Evolutionary conservation across 129 eudicot species (phyloP), one percentile per base, ranked within the genome.

Genomic region (Centaurea solstitialis): DNA sequence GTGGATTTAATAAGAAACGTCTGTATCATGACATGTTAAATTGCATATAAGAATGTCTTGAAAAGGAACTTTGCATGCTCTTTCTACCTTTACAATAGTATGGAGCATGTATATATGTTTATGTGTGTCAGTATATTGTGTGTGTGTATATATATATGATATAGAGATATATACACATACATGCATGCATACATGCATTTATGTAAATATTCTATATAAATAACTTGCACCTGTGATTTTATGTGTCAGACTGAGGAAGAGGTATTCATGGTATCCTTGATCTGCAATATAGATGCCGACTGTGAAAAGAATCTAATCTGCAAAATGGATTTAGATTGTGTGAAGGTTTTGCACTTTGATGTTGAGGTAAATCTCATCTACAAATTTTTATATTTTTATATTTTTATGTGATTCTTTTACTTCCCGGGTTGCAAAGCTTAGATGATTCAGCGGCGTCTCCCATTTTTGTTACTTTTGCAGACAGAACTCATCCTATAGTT

Each of bases 281-380:
- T 95, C 67, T 92, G 99, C 92, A 91, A 91, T 68, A 80, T 93
- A 84, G 97, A 91, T 75, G 86, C 77, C 23, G 94, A 95, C 84
- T 86, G 93, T 82, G 90, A 92, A 83, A 93, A 89, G 87, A 97
- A 89, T 84, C 83, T 95, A 69, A 83, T 92, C 33, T 95, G 99
- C 91, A 95, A 92, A 87, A 85, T 93, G 97, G 99, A 95, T 80
- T 72, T 87, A 73, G 98, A 95, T 64, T 95, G 97, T 78, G 87
- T 95, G 76, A 95, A 92, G 87, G 86, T 92, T 39, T 86, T 95
- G 85, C 97, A 88, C 30, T 93, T 90, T 88, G 97, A 93, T 62
- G 78, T 93, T n/a, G 99, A 95, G 98, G 99, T 92, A 88, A 88
- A 64, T 69, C 59, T 47, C 73, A 15, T 53, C 73, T 64, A 40